phyloP scores from a whole-genome alignment of 1,284 basidiomycete species.

The Ceratobasidium theobromae region DNA sequence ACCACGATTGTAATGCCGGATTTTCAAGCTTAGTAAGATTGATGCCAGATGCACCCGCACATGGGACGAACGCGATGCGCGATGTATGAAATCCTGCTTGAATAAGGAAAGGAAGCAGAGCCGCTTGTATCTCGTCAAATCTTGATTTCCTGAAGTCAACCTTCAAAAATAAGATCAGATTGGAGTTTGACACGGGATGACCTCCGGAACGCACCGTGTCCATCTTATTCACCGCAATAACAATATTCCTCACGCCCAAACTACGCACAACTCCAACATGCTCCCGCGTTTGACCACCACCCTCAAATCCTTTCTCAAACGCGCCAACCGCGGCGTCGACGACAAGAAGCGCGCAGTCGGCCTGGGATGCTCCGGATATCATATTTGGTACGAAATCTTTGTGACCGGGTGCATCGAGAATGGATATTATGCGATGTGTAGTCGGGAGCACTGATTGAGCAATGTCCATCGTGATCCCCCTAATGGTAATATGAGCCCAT shows the following conservation, averaged over 20 bases:
- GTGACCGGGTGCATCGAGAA: conserved; percentile 96
- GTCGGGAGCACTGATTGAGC: conserved; percentile 84
- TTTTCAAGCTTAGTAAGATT: conserved; percentile 69
- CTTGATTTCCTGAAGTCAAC: conserved; percentile 81
- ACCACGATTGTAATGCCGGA: conserved; percentile 68
- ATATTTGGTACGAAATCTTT: conserved; percentile 98
- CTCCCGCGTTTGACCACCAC: conserved; percentile 95
- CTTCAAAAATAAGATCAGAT: conserved; percentile 47
- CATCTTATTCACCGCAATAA: conserved; percentile 94
- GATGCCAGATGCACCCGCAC: conserved; percentile 86
- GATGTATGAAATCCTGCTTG: conserved; percentile 83
- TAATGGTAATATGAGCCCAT: conserved; percentile 41
- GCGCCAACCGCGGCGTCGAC: conserved; percentile 89
- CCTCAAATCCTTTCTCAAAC: conserved; percentile 94
- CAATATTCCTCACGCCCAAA: conserved; percentile 90
- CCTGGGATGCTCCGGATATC: conserved; percentile 97
- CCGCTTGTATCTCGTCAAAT: conserved; percentile 80
- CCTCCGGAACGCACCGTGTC: conserved; percentile 63
- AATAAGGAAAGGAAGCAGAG: conserved; percentile 77
- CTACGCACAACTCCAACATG: conserved; percentile 91
- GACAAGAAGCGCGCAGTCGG: conserved; percentile 94
- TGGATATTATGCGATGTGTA: conserved; percentile 76
- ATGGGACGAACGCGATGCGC: conserved; percentile 84
- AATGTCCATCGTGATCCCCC: conserved; percentile 98
- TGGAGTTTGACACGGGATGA: neutral